These are phyloP conservation scores for Cytospora piceae DNA, from an alignment of 2,329 filamentous ascomycete species.

Conservation along the genomic window DNA sequence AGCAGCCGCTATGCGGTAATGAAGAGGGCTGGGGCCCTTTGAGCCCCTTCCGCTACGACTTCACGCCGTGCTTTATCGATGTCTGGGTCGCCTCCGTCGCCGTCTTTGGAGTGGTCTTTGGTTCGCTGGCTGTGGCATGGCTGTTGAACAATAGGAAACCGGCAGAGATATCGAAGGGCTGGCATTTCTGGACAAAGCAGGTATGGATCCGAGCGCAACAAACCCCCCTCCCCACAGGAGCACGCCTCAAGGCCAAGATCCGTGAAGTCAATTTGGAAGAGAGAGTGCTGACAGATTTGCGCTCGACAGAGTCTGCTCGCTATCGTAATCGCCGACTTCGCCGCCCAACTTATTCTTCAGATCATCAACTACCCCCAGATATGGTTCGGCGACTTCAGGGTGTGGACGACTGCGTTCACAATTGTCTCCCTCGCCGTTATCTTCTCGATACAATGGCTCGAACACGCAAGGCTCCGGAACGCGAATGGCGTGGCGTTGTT, in stretches of 20 bases:
- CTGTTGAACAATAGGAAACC: constrained; percentile 71
- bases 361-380: constrained; percentile 68
- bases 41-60: constrained; percentile 85
- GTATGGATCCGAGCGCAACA: constrained; percentile 49
- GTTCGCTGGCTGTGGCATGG: constrained; percentile 78
- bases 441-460: constrained; percentile 81
- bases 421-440: constrained; percentile 74
- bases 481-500: constrained; percentile 88
- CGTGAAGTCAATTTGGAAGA: background rate
- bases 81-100: constrained; percentile 82
- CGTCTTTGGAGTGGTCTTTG: constrained; percentile 76
- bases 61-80: constrained; percentile 97
- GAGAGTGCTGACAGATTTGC: constrained; percentile 26
- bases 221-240: too few species aligned
- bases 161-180: constrained; percentile 74
- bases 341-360: constrained; percentile 76
- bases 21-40: constrained; percentile 94
- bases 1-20: constrained; percentile 83
- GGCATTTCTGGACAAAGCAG: constrained; percentile 93
- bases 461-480: constrained; percentile 81
- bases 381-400: constrained; percentile 82
- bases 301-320: constrained; percentile 59
- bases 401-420: constrained; percentile 77
- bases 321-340: constrained; percentile 68
- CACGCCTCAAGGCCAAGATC: too few species aligned